Evolutionary conservation across 768 basidiomycete species (phyloP).

Genomic region (Sistotremastrum suecicum): DNA sequence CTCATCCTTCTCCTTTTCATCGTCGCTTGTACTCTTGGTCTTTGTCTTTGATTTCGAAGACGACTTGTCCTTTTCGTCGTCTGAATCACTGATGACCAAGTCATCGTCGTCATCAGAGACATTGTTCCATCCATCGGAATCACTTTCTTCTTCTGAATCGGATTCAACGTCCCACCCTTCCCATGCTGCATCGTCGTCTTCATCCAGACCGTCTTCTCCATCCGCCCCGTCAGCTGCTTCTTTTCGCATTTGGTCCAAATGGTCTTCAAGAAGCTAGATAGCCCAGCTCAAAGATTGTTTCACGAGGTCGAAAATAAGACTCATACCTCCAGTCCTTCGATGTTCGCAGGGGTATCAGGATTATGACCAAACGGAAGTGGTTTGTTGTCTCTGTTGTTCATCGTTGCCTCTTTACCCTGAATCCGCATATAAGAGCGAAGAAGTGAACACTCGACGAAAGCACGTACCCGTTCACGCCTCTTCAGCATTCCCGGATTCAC

Average conservation of each 20-base stretch:
- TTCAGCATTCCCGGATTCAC: conserved; percentile 91
- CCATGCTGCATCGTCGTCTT: conserved; percentile 63
- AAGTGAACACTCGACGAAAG: neutral
- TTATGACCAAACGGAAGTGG: conserved; percentile 76
- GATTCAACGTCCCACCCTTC: conserved; percentile 82
- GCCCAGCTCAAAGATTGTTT: neutral
- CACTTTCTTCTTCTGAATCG: conserved; percentile 39
- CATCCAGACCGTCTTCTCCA: conserved; percentile 29
- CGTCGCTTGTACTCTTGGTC: conserved; percentile 5
- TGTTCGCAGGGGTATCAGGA: conserved; percentile 60
- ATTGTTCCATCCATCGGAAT: conserved; percentile 64
- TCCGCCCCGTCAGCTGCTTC: conserved; percentile 38
- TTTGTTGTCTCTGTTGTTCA: conserved; percentile 50
- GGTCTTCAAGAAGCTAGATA: conserved; percentile 71
- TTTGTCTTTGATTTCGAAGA: conserved; percentile 5
- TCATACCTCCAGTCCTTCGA: conserved; percentile 73
- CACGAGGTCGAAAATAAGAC: conserved; percentile 14
- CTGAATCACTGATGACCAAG: conserved; percentile 76
- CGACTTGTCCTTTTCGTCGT: conserved; percentile 42
- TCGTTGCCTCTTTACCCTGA: conserved; percentile 83
- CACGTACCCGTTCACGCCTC: conserved; percentile 63
- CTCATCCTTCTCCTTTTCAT: conserved; percentile 10
- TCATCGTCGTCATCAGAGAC: conserved; percentile 60
- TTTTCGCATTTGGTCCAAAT: conserved; percentile 56
- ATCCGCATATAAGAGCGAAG: neutral